A percentile compares a stretch with the other conserved stretches of the same genome.
Evolutionary conservation across 2,329 filamentous ascomycete genomes (phyloP).

Genomic region (Dactylellina haptotyla): DNA sequence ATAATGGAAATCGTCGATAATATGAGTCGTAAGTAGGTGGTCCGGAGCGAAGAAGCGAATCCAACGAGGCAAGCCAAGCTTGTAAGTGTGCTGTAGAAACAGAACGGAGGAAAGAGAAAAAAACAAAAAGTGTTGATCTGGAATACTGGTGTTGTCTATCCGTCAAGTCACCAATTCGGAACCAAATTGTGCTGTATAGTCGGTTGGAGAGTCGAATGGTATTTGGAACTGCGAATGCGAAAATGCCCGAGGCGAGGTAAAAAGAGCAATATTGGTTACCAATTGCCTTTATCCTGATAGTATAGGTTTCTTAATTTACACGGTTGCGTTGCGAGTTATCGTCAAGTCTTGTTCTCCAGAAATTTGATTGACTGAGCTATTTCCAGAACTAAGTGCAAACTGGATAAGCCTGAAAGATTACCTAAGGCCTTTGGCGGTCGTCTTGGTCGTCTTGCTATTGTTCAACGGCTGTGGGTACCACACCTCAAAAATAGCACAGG

Average conservation of each 20-base stretch:
- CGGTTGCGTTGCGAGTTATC: constrained; percentile 19
- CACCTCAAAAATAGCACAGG: constrained; percentile 26
- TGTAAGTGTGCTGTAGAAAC: not conserved
- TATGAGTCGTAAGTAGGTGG: not conserved
- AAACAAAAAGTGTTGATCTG: constrained; percentile 41
- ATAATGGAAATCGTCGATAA: not conserved
- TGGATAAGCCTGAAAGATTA: constrained; percentile 40
- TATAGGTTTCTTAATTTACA: constrained; percentile 42
- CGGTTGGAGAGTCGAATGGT: not conserved
- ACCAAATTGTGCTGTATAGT: not conserved
- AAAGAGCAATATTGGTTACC: constrained; percentile 34
- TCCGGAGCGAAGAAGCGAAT: constrained; percentile 42
- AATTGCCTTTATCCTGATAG: constrained; percentile 19
- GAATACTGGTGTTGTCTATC: constrained; percentile 16
- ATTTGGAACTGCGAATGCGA: constrained; percentile 37
- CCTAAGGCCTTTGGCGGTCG: constrained; percentile 15
- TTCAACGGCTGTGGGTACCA: constrained; percentile 18
- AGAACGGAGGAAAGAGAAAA: not conserved
- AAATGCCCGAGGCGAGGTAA: constrained; percentile 6
- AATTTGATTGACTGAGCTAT: constrained; percentile 30
- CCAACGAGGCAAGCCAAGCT: not conserved
- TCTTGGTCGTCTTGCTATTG: constrained; percentile 1
- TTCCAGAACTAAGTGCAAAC: constrained; percentile 21
- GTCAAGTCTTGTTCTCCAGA: constrained; percentile 17
- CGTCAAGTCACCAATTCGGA: constrained; percentile 19